A percentile compares a stretch with the other conserved stretches of the same genome.
Conservation (phyloP, 192 early-diverging fungal genomes). For the Backusella tarrabulga region DNA sequence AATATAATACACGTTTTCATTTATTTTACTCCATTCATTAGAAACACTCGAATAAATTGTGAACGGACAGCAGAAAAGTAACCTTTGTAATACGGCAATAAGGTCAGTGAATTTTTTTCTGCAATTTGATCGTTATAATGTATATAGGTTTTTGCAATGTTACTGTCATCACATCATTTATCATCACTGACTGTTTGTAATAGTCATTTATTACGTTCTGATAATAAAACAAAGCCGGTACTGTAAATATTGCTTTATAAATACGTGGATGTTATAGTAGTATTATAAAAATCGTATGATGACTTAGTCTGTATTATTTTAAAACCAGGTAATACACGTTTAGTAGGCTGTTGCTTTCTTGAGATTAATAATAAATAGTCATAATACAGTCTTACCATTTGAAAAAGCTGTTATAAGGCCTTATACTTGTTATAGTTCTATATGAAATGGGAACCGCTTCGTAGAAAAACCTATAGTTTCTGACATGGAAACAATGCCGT, state of each 20-base stretch:
- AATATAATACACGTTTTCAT: not conserved
- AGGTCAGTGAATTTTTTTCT: not conserved
- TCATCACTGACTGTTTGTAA: not conserved
- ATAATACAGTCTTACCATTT: no score
- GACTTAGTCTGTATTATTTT: no score
- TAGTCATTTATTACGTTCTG: not conserved
- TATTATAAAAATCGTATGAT: not conserved
- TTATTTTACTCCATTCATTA: not conserved
- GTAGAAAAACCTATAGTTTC: no score
- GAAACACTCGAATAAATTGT: not conserved
- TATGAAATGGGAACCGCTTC: no score
- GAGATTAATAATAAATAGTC: no score
- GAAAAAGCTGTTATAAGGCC: no score
- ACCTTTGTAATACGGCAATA: not conserved
- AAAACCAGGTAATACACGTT: no score
- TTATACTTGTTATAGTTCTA: no score
- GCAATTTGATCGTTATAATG: not conserved
- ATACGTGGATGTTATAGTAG: not conserved
- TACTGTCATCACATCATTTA: not conserved
- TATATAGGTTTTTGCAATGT: not conserved
- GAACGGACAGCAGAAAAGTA: not conserved
- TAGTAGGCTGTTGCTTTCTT: no score
- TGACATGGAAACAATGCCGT: no score
- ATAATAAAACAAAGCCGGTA: no score
- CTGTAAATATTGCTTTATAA: no score